Evolutionary conservation across 768 basidiomycete genomes (phyloP), one percentile per base, ranked within the genome.

Genomic region (Kwoniella bestiolae): DNA sequence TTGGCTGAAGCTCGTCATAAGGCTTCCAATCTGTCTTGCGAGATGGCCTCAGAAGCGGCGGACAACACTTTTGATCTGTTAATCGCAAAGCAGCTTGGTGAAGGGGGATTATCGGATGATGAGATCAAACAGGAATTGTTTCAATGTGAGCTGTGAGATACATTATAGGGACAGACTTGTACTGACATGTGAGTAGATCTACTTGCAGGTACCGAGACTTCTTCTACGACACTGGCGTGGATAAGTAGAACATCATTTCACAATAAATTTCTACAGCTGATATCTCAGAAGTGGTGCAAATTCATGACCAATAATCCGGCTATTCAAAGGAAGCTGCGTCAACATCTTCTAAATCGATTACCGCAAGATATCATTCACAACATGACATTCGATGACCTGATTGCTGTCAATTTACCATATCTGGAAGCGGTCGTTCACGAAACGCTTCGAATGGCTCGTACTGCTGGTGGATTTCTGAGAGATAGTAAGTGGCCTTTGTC

Each of bases 361-460:
- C 68, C 73, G 12, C 65, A 70, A 32, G 12, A 69, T 6, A 38
- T 63, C 32, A 70, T 72, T 34, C 57, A 69, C 5, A 51, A 58
- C n/a, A 69, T 73, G n/a, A 67, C 61, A 1, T 74, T 65, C 34
- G 75, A 68, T 23, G 71, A 77, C 18, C 58, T 77, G 12, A 74
- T 60, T 47, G 55, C 75, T 7, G 38, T 26, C 28, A 65, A 65
- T 21, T 28, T 65, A 25, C 68, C 71, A 34, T 77, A 79, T 41
- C 72, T 79, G 35, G 78, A 79, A 56, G 78, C 78, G 14, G 73
- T 77, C 1, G 71, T 73, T 1, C 58, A 68, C 28, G 78, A 79
- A 59, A 63, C 68, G 0, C 55, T 79, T 34, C 60, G 78, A 41
- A 50, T 77, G 16, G 69, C 73, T 8, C 60, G 72, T 5, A 74